phyloP scores from a whole-genome alignment of 257 asterid species.

The Solanum appendiculatum region DNA sequence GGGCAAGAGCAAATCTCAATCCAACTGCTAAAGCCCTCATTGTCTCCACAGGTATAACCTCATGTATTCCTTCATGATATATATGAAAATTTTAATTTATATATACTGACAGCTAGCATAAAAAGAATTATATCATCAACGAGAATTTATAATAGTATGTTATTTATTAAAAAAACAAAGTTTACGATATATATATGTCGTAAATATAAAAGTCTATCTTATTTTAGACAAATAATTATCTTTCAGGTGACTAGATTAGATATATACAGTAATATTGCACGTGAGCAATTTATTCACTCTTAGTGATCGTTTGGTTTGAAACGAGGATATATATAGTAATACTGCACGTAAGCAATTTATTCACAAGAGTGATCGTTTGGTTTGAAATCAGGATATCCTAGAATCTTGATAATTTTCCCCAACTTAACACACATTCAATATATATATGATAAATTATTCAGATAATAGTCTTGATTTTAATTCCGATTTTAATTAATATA shows the following conservation, averaged over 20 bases:
- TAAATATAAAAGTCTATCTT: no score
- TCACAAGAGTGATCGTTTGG: neutral
- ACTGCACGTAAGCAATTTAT: neutral
- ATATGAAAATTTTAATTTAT: no score
- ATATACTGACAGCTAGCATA: no score
- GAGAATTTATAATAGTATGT: no score
- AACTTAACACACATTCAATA: neutral
- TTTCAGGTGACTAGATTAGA: neutral
- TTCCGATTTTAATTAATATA: neutral
- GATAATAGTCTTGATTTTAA: neutral
- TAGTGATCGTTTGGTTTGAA: no score
- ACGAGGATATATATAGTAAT: neutral
- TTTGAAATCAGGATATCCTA: no score
- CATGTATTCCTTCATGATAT: no score
- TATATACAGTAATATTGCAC: neutral
- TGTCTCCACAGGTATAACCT: slow-evolving; percentile 26
- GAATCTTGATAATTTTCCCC: no score
- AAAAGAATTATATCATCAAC: neutral
- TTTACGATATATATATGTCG: no score
- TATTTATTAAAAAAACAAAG: no score
- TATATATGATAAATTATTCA: neutral
- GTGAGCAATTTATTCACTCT: neutral
- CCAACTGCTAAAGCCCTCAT: slow-evolving; percentile 92
- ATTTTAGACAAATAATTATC: neutral
- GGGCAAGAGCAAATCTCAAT: slow-evolving; percentile 85